Evolutionary conservation across 1,284 basidiomycete species (phyloP), one percentile per base, ranked within the genome.

Genomic region (Boletus mariae): DNA sequence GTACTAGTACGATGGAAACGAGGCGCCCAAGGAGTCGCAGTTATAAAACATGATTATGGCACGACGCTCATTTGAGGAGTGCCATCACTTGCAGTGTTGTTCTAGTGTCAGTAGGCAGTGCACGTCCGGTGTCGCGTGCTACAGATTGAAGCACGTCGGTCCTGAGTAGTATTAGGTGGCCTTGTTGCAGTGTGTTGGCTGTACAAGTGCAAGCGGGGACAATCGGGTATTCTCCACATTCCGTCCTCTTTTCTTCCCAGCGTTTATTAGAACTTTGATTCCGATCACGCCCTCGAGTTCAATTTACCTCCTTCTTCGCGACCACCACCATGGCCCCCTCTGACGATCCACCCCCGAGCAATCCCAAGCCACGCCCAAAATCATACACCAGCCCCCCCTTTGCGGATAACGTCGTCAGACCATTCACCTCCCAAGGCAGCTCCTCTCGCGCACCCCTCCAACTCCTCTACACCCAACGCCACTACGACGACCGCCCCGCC

Each of bases 341-440:
- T 37, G 45, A 34, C 10, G 23, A 26, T 35, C 45, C 9, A 5
- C 17, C 54, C 13, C 31, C 50, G 0, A 53, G 25, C 32, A 28
- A 38, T 1, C 17, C 42, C 17, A 45, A 13, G 2, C 40, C 47
- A 2, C 44, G 32, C 3, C 50, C 57, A 51, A 52, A 17, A 11
- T 48, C 50, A 2, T 23, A 37, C 5, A 1, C 47, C 5, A 53
- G 59, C 5, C 66, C 62, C 1, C 66, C 68, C 9, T 38, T 59
- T 20, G 59, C 65, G 26, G 66, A 70, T 48, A 48, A 35, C 17
- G 49, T 58, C 53, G 54, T 67, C 35, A 58, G 68, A 29, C 68
- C 68, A 0, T 66, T 66, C 35, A 69, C 68, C 0, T 65, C 66
- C 1, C 62, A 68, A 29, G 65, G 65, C 37, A 50, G 53, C 42